phyloP scores from a whole-genome alignment of 2,329 filamentous ascomycete species.

The Cercospora janseana region DNA sequence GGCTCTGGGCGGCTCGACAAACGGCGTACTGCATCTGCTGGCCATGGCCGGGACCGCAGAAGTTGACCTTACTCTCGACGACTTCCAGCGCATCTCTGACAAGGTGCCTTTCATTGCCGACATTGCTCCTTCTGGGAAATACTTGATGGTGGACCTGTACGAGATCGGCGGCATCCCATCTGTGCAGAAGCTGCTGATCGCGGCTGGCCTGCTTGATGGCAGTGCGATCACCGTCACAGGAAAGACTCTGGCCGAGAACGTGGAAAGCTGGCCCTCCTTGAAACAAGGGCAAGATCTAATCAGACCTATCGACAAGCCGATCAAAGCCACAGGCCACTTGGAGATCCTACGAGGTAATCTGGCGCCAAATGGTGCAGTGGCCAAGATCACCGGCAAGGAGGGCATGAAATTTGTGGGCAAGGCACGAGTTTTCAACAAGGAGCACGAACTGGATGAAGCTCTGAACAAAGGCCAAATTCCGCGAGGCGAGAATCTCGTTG shows the following conservation, averaged over 20 bases:
- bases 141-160: constrained; percentile 86
- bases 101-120: constrained; percentile 85
- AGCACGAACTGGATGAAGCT: constrained; percentile 72
- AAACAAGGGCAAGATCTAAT: constrained; percentile 79
- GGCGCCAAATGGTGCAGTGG: constrained; percentile 83
- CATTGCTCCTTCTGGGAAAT: constrained; percentile 77
- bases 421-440: constrained; percentile 83
- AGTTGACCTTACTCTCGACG: constrained; percentile 73
- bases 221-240: constrained; percentile 78
- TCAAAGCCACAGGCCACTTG: constrained; percentile 83
- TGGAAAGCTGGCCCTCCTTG: constrained; percentile 71
- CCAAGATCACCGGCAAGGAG: constrained; percentile 96
- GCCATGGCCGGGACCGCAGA: constrained; percentile 86
- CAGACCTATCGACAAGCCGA: constrained; percentile 73
- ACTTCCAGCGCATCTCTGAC: constrained; percentile 76
- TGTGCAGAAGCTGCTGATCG: constrained; percentile 81
- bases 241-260: constrained; percentile 78
- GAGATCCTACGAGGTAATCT: constrained; percentile 86
- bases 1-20: constrained; percentile 86
- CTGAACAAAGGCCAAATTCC: constrained; percentile 69
- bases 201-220: constrained; percentile 72
- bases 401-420: constrained; percentile 77
- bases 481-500: constrained; percentile 75
- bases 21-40: constrained; percentile 83
- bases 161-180: constrained; percentile 80